phyloP scores from a whole-genome alignment of 1,139 yeast species.

The Magnusiomyces suaveolens region DNA sequence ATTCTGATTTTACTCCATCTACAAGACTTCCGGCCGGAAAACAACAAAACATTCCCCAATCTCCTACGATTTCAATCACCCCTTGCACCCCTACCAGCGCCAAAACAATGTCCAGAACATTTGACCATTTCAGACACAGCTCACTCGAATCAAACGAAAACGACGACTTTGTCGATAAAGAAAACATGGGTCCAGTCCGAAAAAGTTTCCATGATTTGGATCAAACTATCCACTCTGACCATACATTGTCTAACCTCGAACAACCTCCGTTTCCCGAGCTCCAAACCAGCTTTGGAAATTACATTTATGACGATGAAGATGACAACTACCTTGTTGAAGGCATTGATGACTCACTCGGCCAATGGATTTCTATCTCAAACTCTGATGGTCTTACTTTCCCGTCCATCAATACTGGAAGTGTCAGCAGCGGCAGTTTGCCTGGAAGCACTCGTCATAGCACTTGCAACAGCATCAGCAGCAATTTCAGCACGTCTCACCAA shows the following conservation, averaged over 20 bases:
- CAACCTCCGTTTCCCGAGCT: not conserved
- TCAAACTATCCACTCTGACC: not conserved
- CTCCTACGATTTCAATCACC: not conserved
- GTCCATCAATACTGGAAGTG: not conserved
- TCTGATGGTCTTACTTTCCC: not conserved
- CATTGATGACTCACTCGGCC: not conserved
- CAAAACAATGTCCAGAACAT: not conserved
- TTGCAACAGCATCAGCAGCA: not conserved
- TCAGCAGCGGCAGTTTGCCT: not conserved
- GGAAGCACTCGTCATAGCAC: not conserved
- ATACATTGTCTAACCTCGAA: not conserved
- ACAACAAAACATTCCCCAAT: not conserved
- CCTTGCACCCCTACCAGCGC: not conserved
- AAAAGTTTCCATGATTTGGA: not conserved
- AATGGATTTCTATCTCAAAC: slow-evolving; percentile 1
- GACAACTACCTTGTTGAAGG: not conserved
- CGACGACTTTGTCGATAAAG: not conserved
- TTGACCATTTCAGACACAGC: not conserved
- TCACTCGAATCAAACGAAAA: not conserved
- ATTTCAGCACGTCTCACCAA: not conserved
- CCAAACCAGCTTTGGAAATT: not conserved
- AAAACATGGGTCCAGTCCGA: not conserved
- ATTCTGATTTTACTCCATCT: not conserved
- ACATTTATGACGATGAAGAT: not conserved
- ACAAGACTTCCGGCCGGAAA: not conserved